A percentile compares a stretch with the other conserved stretches of the same genome.
These are phyloP conservation scores for Trypanosoma brucei DNA, from an alignment of 208 protist species.

Conservation along the genomic window DNA sequence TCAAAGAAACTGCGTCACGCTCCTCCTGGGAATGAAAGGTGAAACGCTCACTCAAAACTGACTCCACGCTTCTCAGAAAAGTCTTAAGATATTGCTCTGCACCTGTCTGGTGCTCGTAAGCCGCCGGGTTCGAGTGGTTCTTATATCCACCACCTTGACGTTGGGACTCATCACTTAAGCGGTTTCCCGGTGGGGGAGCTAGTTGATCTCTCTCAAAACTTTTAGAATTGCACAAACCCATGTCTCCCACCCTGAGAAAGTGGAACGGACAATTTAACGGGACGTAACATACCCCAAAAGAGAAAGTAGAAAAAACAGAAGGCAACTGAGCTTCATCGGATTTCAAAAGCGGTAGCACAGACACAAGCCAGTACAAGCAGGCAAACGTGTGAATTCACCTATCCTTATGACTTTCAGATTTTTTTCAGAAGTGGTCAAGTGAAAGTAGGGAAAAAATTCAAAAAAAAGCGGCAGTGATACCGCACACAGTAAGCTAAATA, in stretches of 20 bases:
- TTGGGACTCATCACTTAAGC: too few relatives aligned
- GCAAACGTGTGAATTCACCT: too few relatives aligned
- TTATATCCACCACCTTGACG: not conserved
- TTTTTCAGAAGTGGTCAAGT: constrained; percentile 8
- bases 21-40: constrained; percentile 41
- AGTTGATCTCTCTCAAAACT: too few relatives aligned
- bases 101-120: constrained; percentile 11
- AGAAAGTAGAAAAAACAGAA: too few relatives aligned
- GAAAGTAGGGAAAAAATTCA: not conserved
- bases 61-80: constrained; percentile 56
- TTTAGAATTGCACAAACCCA: too few relatives aligned
- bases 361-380: too few relatives aligned
- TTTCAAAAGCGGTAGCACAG: too few relatives aligned
- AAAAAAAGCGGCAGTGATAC: constrained; percentile 11
- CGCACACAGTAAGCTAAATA: constrained; percentile 1
- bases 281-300: too few relatives aligned
- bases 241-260: too few relatives aligned
- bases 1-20: constrained; percentile 52
- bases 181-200: too few relatives aligned
- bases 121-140: not conserved
- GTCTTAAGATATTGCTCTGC: constrained; percentile 56
- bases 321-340: too few relatives aligned
- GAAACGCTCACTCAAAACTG: constrained; percentile 31
- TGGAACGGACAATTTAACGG: too few relatives aligned
- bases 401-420: not conserved